These are phyloP conservation scores for Crithidia brevicula DNA, from an alignment of 208 protist species.

Conservation along the genomic window DNA sequence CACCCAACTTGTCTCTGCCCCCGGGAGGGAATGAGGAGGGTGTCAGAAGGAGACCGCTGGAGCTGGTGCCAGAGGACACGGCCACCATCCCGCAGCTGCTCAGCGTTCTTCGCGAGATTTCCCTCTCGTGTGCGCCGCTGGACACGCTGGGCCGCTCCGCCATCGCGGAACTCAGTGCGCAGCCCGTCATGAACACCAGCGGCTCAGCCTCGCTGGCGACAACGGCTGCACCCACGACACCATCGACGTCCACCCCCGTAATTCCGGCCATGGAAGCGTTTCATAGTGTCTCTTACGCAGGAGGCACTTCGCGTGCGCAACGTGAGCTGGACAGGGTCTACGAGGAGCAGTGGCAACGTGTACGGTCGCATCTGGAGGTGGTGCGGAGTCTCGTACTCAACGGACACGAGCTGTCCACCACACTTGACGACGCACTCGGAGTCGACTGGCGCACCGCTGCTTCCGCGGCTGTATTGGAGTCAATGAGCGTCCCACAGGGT, in stretches of 20 bases:
- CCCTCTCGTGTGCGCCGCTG: conserved; percentile 45
- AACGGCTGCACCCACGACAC: too few species aligned
- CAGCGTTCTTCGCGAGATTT: conserved; percentile 52
- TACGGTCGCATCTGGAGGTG: conserved; percentile 40
- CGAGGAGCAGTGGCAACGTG: conserved; percentile 51
- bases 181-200: background rate
- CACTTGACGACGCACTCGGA: conserved; percentile 42
- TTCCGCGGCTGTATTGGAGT: background rate
- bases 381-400: conserved; percentile 48
- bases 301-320: too few species aligned
- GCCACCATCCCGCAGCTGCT: conserved; percentile 42
- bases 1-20: background rate
- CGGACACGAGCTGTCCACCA: conserved; percentile 42
- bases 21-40: background rate
- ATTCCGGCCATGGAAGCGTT: too few species aligned
- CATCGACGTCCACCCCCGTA: too few species aligned
- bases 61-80: conserved; percentile 48
- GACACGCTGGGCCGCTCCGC: conserved; percentile 21
- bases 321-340: conserved; percentile 8
- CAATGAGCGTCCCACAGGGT: background rate
- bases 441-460: conserved; percentile 35
- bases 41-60: conserved; percentile 14
- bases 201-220: too few species aligned
- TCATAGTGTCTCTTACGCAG: background rate
- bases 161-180: too few species aligned